A percentile compares a stretch with the other conserved stretches of the same genome.
Evolutionary conservation across 1,284 basidiomycete species (phyloP).

Genomic region (Malassezia sympodialis): DNA sequence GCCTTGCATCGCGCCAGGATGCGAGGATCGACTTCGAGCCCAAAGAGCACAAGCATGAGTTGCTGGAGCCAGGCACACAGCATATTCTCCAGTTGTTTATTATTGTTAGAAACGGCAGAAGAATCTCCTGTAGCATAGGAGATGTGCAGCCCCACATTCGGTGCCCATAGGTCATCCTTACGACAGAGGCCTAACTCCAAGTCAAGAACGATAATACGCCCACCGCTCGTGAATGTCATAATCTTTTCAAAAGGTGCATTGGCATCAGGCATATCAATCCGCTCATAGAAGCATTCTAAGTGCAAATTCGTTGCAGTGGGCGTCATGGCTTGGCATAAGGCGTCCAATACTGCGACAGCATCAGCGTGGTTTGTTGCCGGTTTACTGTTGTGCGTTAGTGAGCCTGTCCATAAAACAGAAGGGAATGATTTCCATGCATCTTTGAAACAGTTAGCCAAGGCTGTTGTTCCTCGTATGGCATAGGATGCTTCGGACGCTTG

Average conservation of each 20-base stretch:
- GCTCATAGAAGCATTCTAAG: conserved; percentile 16
- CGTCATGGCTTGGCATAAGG: conserved; percentile 2
- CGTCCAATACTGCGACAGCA: conserved; percentile 1
- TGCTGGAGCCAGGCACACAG: conserved; percentile 4
- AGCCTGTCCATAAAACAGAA: conserved; percentile 1
- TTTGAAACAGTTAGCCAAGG: not conserved
- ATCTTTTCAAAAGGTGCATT: not conserved
- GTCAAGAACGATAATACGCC: conserved; percentile 17
- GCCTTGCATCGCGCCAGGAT: not conserved
- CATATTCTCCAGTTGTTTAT: not conserved
- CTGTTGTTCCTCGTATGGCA: not conserved
- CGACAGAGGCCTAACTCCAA: conserved; percentile 9
- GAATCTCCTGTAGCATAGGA: conserved; percentile 9
- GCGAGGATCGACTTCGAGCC: not conserved
- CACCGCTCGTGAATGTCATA: conserved; percentile 14
- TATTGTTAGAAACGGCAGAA: not conserved
- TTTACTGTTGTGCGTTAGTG: not conserved
- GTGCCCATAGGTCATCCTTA: not conserved
- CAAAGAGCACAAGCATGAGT: conserved; percentile 8
- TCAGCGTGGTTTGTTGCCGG: not conserved
- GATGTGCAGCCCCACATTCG: conserved; percentile 7
- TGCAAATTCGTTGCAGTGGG: not conserved
- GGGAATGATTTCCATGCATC: not conserved
- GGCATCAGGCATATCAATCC: conserved; percentile 4
- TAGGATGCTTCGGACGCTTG: conserved; percentile 1